Evolutionary conservation across 2,329 filamentous ascomycete species (phyloP).

Genomic region (Ambrosiella beaveri): DNA sequence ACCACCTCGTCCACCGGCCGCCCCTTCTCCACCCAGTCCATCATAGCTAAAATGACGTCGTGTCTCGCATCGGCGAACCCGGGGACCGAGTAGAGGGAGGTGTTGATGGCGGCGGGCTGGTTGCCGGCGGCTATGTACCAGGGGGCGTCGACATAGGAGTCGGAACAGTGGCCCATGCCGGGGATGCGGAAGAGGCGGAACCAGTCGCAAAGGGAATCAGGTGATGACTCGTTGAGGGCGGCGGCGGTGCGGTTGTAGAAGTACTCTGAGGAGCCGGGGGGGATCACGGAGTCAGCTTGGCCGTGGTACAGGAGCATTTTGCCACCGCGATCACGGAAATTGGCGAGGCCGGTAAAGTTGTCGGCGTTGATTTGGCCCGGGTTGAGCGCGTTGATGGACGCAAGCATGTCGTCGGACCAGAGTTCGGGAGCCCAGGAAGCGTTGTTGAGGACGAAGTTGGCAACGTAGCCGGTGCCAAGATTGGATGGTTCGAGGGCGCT

Average conservation of each 20-base stretch:
- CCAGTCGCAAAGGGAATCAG: conserved; percentile 24
- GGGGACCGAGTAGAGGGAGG: conserved; percentile 20
- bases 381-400: conserved; percentile 20
- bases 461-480: conserved; percentile 21
- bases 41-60: conserved; percentile 23
- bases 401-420: conserved; percentile 21
- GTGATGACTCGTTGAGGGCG: conserved; percentile 18
- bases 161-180: conserved; percentile 32
- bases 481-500: conserved; percentile 19
- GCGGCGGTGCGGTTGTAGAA: conserved; percentile 26
- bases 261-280: conserved; percentile 20
- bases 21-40: conserved; percentile 23
- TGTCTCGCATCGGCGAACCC: conserved; percentile 22
- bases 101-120: conserved; percentile 26
- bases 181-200: conserved; percentile 33
- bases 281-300: conserved; percentile 23
- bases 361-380: conserved; percentile 23
- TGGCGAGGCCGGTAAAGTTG: conserved; percentile 21
- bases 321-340: conserved; percentile 22
- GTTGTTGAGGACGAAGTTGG: conserved; percentile 17
- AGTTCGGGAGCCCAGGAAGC: conserved; percentile 12
- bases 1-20: conserved; percentile 19
- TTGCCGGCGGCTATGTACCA: conserved; percentile 17
- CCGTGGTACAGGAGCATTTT: conserved; percentile 30
- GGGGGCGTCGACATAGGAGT: conserved; percentile 22